A percentile compares a stretch with the other conserved stretches of the same genome.
phyloP scores from a whole-genome alignment of 1,139 yeast genomes.

The Eremothecium sinecaudum region DNA sequence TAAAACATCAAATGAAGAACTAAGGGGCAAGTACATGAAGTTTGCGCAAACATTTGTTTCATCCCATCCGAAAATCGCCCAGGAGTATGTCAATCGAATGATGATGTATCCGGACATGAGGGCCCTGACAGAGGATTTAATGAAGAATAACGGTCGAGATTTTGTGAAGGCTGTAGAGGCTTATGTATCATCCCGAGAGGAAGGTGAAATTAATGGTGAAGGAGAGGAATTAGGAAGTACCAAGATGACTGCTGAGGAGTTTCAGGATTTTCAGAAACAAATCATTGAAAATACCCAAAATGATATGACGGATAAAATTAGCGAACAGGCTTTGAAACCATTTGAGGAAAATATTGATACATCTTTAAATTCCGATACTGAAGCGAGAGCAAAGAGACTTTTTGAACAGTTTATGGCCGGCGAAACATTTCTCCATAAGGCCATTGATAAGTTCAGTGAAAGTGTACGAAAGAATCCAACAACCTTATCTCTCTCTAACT shows the following conservation, averaged over 20 bases:
- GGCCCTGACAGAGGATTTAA: conserved; percentile 27
- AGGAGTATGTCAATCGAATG: conserved; percentile 28
- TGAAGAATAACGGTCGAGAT: conserved; percentile 25
- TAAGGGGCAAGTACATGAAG: conserved; percentile 20
- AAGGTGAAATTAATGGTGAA: background rate
- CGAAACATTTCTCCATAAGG: conserved; percentile 8
- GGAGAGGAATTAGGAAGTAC: conserved; percentile 13
- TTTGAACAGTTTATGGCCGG: conserved; percentile 28
- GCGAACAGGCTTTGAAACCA: background rate
- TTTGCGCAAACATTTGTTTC: conserved; percentile 29
- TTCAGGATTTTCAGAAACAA: conserved; percentile 24
- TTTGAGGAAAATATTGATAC: conserved; percentile 14
- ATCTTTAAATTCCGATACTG: conserved; percentile 12
- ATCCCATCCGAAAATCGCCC: conserved; percentile 29
- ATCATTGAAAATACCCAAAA: conserved; percentile 21
- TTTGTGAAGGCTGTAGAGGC: conserved; percentile 28
- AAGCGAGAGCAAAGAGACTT: conserved; percentile 22
- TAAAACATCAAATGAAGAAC: conserved; percentile 13
- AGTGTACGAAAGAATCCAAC: conserved; percentile 12
- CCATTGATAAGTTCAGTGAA: conserved; percentile 12
- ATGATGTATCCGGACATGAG: conserved; percentile 29
- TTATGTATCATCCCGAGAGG: conserved; percentile 19
- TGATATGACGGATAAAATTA: background rate
- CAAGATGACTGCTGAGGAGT: conserved; percentile 26
- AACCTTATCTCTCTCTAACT: conserved; percentile 5